Evolutionary conservation across 1,284 basidiomycete species (phyloP).

Genomic region (Termitomyces sp.): DNA sequence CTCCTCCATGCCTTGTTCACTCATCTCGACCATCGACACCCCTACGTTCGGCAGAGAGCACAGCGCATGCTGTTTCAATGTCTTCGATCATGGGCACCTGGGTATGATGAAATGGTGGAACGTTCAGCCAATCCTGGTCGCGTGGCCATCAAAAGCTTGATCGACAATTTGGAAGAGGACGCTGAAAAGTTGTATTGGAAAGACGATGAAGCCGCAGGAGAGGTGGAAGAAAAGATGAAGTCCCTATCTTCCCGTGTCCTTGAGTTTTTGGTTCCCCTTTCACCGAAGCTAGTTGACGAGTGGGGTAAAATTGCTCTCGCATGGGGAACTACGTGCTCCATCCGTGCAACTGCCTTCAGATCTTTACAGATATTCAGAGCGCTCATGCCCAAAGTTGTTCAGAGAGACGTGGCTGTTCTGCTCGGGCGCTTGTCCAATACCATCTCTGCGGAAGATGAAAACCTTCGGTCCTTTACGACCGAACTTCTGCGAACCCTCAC

Average conservation of each 20-base stretch:
- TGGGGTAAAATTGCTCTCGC: slow-evolving; percentile 81
- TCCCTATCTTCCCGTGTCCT: slow-evolving; percentile 64
- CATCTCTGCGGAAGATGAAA: slow-evolving; percentile 70
- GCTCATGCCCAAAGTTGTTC: slow-evolving; percentile 69
- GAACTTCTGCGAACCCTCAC: slow-evolving; percentile 82
- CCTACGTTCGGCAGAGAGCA: slow-evolving; percentile 67
- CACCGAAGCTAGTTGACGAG: slow-evolving; percentile 61
- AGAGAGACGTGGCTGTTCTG: slow-evolving; percentile 74
- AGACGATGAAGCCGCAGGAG: slow-evolving; percentile 55
- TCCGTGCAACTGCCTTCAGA: slow-evolving; percentile 81
- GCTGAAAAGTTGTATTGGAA: slow-evolving; percentile 65
- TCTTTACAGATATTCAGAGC: slow-evolving; percentile 90
- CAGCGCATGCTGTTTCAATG: slow-evolving; percentile 77
- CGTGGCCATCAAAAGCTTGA: slow-evolving; percentile 43
- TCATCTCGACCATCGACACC: slow-evolving; percentile 76
- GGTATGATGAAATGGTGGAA: slow-evolving; percentile 63
- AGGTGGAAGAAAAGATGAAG: slow-evolving; percentile 65
- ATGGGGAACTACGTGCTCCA: slow-evolving; percentile 87
- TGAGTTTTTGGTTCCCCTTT: slow-evolving; percentile 65
- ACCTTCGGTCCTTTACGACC: slow-evolving; percentile 78
- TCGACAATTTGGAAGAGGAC: slow-evolving; percentile 57
- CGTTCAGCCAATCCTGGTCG: slow-evolving; percentile 44
- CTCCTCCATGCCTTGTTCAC: slow-evolving; percentile 81
- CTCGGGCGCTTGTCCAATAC: slow-evolving; percentile 84
- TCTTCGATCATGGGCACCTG: slow-evolving; percentile 73